Base-by-base conservation (phyloP, 495 filamentous ascomycete species). In the Penicillium roqueforti region DNA sequence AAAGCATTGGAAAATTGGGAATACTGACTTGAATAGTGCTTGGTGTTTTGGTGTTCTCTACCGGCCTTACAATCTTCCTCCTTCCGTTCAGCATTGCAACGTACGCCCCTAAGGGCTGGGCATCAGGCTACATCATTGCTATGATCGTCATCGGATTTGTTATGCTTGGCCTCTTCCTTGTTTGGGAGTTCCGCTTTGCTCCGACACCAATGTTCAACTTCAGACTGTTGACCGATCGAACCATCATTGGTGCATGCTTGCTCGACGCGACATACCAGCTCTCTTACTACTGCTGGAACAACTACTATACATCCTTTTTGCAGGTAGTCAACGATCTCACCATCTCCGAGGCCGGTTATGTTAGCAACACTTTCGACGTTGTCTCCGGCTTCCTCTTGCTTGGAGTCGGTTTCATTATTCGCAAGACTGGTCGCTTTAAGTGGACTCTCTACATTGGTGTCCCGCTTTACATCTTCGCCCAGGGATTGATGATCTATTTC, bases 241-340 rank as follows among this genome's bases (percentile, higher is more conserved):
- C 85, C 36, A 77, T 87, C 38, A 59, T 86, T 0, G 81, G 81
- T 22, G 81, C 82, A 13, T 83, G 77, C 41, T 49, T 84, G 18
- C 66, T 86, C 2, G 73, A 79, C 23, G 69, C 67, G 7, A 69
- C 68, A 1, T 68, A 87, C n/a, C 86, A 84, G 58, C 60, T 87
- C 56, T 80, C 75, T 26, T 68, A 68, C 54, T 68, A 67, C 60
- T 67, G 58, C 45, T 80, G 70, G 82, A 74, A 81, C 62, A 70
- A 68, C 51, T 86, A 82, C 67, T 88, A 88, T 69, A 72, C 68
- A 28, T 88, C 83, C 14, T 90, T 83, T 71, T 73, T 92, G 3
- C 86, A 88, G 72, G 87, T 88, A 2, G 88, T 92, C 41, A 77
- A 85, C 57, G 68, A 75, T 83, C 9, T 76, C 47, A 58, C 53